A percentile compares a stretch with the other conserved stretches of the same genome.
Conservation (phyloP, 2,329 filamentous ascomycete species). For the Cladosporium sp. region DNA sequence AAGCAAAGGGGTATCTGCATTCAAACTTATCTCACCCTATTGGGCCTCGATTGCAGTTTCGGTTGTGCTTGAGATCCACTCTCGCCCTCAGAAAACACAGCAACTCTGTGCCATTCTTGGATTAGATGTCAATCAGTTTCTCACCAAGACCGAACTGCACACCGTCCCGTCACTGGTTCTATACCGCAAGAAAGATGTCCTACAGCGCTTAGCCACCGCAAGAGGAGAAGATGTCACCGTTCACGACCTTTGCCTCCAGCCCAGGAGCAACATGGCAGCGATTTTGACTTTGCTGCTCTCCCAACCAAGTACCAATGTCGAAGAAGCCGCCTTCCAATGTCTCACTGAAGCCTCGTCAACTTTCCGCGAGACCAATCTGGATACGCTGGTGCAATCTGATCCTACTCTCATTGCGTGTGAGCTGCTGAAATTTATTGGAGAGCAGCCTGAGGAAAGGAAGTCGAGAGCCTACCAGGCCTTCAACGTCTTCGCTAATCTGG, state of each 20-base stretch:
- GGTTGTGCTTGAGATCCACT: constrained; percentile 77
- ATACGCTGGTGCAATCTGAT: constrained; percentile 71
- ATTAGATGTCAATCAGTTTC: constrained; percentile 72
- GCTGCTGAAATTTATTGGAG: constrained; percentile 76
- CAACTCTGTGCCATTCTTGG: constrained; percentile 79
- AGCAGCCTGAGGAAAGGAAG: constrained; percentile 58
- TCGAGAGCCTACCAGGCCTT: constrained; percentile 51
- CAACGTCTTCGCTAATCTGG: constrained; percentile 49
- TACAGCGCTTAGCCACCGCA: constrained; percentile 78
- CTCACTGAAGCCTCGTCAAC: constrained; percentile 69
- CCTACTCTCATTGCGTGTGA: constrained; percentile 76
- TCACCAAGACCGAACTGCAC: constrained; percentile 74
- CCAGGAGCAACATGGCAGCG: constrained; percentile 57
- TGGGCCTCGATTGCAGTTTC: constrained; percentile 84
- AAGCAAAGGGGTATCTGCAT: constrained; percentile 58
- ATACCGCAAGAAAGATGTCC: constrained; percentile 72
- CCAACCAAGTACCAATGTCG: constrained; percentile 61
- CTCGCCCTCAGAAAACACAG: constrained; percentile 78
- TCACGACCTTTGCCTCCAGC: constrained; percentile 64
- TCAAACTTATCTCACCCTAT: constrained; percentile 73
- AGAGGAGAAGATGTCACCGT: constrained; percentile 53
- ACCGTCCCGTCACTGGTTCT: constrained; percentile 86
- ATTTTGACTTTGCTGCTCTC: constrained; percentile 61
- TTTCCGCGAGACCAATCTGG: constrained; percentile 67
- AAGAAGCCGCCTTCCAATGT: constrained; percentile 67